phyloP scores from a whole-genome alignment of 1,284 basidiomycete genomes.

The Neotropicomus parvogracilis region DNA sequence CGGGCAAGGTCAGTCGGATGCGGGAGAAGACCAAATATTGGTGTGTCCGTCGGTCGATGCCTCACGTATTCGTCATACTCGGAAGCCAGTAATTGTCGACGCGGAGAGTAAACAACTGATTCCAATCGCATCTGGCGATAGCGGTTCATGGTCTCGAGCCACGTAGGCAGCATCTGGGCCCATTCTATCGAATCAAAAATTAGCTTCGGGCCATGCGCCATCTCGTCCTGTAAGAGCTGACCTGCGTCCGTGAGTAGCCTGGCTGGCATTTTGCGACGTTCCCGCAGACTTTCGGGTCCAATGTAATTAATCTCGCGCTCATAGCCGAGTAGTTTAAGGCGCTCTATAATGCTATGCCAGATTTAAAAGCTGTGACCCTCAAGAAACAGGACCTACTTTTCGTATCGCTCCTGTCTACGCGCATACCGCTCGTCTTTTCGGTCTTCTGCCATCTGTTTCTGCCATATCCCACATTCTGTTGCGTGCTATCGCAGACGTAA shows the following conservation, averaged over 20 bases:
- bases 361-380: too few relatives aligned
- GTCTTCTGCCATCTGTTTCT: too few relatives aligned
- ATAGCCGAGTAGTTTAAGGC: background rate
- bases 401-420: too few relatives aligned
- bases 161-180: constrained; percentile 8
- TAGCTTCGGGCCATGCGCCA: background rate
- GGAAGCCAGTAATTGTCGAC: constrained; percentile 2
- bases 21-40: too few relatives aligned
- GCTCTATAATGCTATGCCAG: too few relatives aligned
- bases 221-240: background rate
- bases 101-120: constrained; percentile 4
- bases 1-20: too few relatives aligned
- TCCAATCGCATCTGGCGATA: background rate
- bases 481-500: too few relatives aligned
- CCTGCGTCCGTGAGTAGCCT: constrained; percentile 9
- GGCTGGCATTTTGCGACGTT: background rate
- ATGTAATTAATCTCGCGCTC: constrained; percentile 5
- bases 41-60: too few relatives aligned
- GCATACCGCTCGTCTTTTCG: too few relatives aligned
- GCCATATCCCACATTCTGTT: too few relatives aligned
- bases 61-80: too few relatives aligned
- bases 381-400: too few relatives aligned
- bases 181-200: constrained; percentile 10
- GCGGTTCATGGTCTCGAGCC: constrained; percentile 9
- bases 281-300: background rate